These are phyloP conservation scores for Syzygium aqueum DNA, from an alignment of 345 rosid species.

Conservation along the genomic window DNA sequence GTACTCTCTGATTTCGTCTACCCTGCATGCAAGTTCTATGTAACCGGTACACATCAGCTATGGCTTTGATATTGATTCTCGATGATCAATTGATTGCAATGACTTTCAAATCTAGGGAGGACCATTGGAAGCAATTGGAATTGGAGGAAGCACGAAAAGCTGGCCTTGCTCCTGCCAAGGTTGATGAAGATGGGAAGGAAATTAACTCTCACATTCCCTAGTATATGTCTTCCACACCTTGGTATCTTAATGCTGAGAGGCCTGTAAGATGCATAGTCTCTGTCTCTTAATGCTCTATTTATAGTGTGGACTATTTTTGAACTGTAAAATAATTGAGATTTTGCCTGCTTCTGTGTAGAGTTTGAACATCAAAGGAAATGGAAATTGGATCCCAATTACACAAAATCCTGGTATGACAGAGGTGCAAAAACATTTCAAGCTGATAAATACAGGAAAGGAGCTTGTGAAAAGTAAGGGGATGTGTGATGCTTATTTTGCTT, in stretches of 20 bases:
- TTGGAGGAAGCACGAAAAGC: conserved; percentile 63
- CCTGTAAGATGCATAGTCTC: conserved; percentile 29
- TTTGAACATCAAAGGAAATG: conserved; percentile 76
- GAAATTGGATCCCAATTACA: conserved; percentile 66
- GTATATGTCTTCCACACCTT: conserved; percentile 49
- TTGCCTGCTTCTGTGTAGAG: conserved; percentile 16
- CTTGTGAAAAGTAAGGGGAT: conserved; percentile 50
- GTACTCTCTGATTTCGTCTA: not conserved
- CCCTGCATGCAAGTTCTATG: not conserved
- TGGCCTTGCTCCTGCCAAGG: conserved; percentile 64
- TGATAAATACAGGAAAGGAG: conserved; percentile 58
- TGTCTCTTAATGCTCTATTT: not conserved
- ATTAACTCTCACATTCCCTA: conserved; percentile 60
- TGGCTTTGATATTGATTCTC: not conserved
- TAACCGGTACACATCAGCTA: not conserved
- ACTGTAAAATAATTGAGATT: not conserved
- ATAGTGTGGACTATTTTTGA: not conserved
- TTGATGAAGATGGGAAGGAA: conserved; percentile 59
- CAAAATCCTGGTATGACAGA: conserved; percentile 64
- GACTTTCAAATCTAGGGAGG: conserved; percentile 53
- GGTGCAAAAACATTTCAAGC: conserved; percentile 65
- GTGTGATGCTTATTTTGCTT: not conserved
- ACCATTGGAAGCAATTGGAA: conserved; percentile 49
- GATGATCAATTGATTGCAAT: conserved; percentile 8
- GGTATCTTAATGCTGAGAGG: conserved; percentile 58